phyloP scores from a whole-genome alignment of 352 stramenopile species.

The Salisapilia sapeloensis region DNA sequence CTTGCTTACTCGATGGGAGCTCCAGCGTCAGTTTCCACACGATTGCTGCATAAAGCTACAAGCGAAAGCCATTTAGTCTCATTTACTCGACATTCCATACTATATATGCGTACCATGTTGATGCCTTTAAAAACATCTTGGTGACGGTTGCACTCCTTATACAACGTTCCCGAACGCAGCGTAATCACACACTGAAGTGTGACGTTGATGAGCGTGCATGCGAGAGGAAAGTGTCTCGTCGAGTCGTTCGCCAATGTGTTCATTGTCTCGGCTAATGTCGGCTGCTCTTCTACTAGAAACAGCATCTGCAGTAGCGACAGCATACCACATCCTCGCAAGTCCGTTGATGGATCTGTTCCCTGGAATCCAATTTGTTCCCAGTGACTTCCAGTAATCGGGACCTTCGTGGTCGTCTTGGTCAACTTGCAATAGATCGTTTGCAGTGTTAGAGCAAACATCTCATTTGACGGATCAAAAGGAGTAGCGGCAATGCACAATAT shows the following conservation, averaged over 20 bases:
- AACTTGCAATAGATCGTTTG: conserved; percentile 53
- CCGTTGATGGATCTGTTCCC: conserved; percentile 71
- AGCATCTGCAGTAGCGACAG: conserved; percentile 78
- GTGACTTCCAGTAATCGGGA: conserved; percentile 39
- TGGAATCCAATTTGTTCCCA: conserved; percentile 85
- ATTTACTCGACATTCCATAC: no score
- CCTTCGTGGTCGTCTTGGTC: conserved; percentile 10
- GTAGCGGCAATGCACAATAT: conserved; percentile 60
- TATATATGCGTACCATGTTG: conserved; percentile 11
- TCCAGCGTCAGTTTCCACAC: no score
- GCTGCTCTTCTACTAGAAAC: conserved; percentile 46
- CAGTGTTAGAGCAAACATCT: conserved; percentile 28
- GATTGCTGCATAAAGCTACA: no score
- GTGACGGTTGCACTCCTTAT: conserved; percentile 26
- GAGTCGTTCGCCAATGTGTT: conserved; percentile 30
- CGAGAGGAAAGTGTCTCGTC: conserved; percentile 50
- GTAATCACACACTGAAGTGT: conserved; percentile 45
- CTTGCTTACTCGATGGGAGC: no score
- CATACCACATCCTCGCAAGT: conserved; percentile 72
- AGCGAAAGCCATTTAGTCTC: neutral
- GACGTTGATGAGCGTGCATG: conserved; percentile 59
- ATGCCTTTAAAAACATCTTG: conserved; percentile 12
- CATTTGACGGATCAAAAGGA: conserved; percentile 19
- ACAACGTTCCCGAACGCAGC: conserved; percentile 50
- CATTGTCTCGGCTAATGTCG: conserved; percentile 26